Evolutionary conservation across 352 stramenopile genomes (phyloP), one percentile per base, ranked within the genome.

Genomic region (Phytophthora melonis): DNA sequence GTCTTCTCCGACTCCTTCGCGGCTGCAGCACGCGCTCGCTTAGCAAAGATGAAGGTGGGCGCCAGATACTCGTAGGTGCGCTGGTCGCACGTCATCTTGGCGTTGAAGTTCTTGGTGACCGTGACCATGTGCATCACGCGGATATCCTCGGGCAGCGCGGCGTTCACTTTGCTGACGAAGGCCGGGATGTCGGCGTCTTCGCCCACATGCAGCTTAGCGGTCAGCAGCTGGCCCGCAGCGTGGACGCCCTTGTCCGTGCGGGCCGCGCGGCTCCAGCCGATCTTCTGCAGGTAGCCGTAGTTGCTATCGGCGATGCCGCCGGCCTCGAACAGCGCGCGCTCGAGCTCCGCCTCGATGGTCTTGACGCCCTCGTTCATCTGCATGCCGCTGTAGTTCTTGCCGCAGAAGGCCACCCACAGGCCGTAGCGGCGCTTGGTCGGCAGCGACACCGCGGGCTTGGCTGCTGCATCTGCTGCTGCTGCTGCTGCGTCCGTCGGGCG

Each of bases 191-290:
- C 88, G 32, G 30, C 30, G 7, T 36, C 30, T 36, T 93, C 86
- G 30, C 84, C 86, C 1, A 97, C 81, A n/a, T 92, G 87, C 21
- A 98, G 79, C 68, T 97, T 97, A 34, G 84, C 88, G 3, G 86
- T 92, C 43, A 98, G 66, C 56, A 98, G 65, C 63, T 98, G 90
- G 0, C 91, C 91, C 0, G 90, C 88, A 6, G 93, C 93, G 66
- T 98, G 91, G 27, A 98, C 93, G 56, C 92, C 92, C 72, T 98
- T 98, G 79, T 98, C 93, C 5, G 93, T 98, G 21, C 93, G 84
- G 2, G 91, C 93, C 1, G 92, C 90, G 45, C 93, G 90, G 57
- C 85, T 96, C 91, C 91, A 98, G 5, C 91, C 91, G 32, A 98
- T 93, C 78, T 98, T 98, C 66, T 95, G 87, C 45, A 97, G 80